Evolutionary conservation across 2,329 filamentous ascomycete genomes (phyloP).

Genomic region (Pseudocercospora pini-densiflorae): DNA sequence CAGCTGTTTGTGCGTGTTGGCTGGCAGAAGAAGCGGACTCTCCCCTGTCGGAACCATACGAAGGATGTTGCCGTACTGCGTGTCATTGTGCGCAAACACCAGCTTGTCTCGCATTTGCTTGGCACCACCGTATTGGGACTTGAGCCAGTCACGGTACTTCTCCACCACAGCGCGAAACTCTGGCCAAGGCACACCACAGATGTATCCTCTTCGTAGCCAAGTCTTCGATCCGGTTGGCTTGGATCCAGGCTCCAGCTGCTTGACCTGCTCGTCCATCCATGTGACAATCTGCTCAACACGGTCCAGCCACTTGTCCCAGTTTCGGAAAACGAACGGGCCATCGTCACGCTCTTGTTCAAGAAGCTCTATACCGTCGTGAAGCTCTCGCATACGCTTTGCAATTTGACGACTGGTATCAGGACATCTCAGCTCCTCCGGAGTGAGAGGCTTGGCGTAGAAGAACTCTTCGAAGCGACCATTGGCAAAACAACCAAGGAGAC

Average conservation of each 20-base stretch:
- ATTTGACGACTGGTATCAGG: constrained; percentile 88
- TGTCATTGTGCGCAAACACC: constrained; percentile 98
- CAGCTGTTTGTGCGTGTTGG: constrained; percentile 94
- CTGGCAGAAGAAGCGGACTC: constrained; percentile 84
- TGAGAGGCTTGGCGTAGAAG: constrained; percentile 82
- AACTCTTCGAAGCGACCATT: constrained; percentile 98
- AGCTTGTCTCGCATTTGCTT: constrained; percentile 72
- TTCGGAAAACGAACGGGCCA: constrained; percentile 84
- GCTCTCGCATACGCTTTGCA: constrained; percentile 94
- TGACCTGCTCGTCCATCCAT: constrained; percentile 66
- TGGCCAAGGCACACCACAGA: constrained; percentile 84
- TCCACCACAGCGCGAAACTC: constrained; percentile 75
- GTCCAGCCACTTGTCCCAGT: constrained; percentile 91
- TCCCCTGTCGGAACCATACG: constrained; percentile 71
- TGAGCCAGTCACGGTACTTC: constrained; percentile 77
- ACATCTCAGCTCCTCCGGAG: constrained; percentile 73
- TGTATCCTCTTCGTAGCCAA: constrained; percentile 75
- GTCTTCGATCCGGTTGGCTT: constrained; percentile 50
- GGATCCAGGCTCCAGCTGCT: constrained; percentile 46
- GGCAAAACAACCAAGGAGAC: constrained; percentile 85
- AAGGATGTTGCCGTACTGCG: constrained; percentile 97
- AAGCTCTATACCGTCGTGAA: constrained; percentile 91
- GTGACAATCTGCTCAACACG: constrained; percentile 65
- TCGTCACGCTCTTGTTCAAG: constrained; percentile 75
- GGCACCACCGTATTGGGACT: constrained; percentile 70